Evolutionary conservation across 1,284 basidiomycete genomes (phyloP).

Genomic region (Pseudozyma flocculosa): DNA sequence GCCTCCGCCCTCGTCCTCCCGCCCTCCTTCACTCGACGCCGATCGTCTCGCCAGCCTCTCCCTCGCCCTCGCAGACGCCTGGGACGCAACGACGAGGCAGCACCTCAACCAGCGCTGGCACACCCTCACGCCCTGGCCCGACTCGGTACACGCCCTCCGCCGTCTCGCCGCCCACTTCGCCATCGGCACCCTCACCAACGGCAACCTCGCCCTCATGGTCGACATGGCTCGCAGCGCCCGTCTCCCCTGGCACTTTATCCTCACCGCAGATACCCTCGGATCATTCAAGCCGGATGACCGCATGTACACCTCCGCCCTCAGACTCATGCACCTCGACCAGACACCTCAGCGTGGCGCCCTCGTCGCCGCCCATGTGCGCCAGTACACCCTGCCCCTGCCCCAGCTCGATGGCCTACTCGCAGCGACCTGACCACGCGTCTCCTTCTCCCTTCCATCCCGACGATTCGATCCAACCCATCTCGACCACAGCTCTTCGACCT

Average conservation of each 20-base stretch:
- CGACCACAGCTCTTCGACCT: conserved; percentile 22
- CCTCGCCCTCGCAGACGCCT: conserved; percentile 9
- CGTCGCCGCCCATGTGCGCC: conserved; percentile 21
- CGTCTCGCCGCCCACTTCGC: conserved; percentile 4
- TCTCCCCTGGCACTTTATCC: conserved; percentile 22
- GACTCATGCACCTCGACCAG: conserved; percentile 9
- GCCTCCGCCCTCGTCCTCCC: neutral
- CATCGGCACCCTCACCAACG: conserved; percentile 21
- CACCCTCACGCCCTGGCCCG: conserved; percentile 19
- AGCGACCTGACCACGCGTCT: no score
- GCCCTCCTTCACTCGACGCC: no score
- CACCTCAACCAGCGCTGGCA: conserved; percentile 25
- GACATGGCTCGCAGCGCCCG: conserved; percentile 19
- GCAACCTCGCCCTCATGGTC: conserved; percentile 24
- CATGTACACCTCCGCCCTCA: conserved; percentile 16
- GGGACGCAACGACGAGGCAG: conserved; percentile 4
- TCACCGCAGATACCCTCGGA: conserved; percentile 18
- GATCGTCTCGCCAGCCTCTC: neutral
- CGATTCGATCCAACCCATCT: no score
- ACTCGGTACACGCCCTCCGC: conserved; percentile 10
- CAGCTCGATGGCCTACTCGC: no score
- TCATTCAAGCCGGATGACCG: conserved; percentile 19
- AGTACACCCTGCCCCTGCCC: neutral
- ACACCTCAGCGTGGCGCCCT: conserved; percentile 10
- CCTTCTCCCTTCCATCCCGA: neutral